Base-by-base conservation (phyloP, 768 basidiomycete species). In the Austroboletus eburneus region DNA sequence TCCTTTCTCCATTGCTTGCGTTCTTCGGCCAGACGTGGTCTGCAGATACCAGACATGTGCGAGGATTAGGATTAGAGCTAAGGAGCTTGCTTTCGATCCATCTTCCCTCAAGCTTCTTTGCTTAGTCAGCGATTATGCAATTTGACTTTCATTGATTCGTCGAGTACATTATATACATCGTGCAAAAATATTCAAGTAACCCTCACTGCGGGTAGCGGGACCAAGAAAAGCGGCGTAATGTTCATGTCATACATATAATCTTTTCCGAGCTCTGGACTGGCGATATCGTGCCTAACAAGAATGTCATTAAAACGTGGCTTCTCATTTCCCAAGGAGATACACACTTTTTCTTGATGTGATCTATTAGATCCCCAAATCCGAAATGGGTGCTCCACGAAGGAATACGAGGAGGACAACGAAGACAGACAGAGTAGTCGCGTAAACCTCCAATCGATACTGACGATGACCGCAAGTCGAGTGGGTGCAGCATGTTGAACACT, bases 1-100 rank as follows among this genome's bases (percentile, higher is more conserved):
- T 98, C 96, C 69, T 94, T 98, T 49, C 96, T 72, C 96, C 96
- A 99, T 61, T 94, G 91, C 71, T 99, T 99, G 61, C 96, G 83
- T 69, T 99, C 96, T 69, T 98, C 96, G 23, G 92, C 81, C 14
- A 99, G 77, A 59, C 96, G 85, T 29, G 87, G 83, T 67, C 92
- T 81, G 67, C 92, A 94, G 54, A 97, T 95, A 50, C 91, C 92
- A 43, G 91, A 85, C 91, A 92, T 61, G 46, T 14, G 46, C 46
- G 39, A 33, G 30, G 17, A 34, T 33, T 45, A 47, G 40, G 34
- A 39, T 45, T 29, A 34, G 41, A 46, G 14, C 20, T n/a, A n/a
- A n/a, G n/a, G 34, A 17, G 34, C 5, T 27, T 27, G 27, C 5
- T 27, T 27, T n/a, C n/a, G 33, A 12, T 34, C n/a, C 16, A 35